phyloP scores from a whole-genome alignment of 768 basidiomycete genomes.

The Hericium erinaceus region DNA sequence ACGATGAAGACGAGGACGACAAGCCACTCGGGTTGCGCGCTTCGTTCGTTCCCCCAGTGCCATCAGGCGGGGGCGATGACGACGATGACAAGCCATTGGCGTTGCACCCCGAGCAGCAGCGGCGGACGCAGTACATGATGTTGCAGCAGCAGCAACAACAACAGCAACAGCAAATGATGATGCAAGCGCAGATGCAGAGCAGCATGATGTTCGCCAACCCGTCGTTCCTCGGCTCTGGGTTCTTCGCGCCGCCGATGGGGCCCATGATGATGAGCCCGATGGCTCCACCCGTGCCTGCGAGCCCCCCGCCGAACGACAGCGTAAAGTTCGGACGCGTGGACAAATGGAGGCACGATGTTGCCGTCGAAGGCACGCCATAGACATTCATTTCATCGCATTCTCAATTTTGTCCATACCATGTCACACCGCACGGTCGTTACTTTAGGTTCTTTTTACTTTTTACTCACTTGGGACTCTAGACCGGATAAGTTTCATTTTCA shows the following conservation, averaged over 20 bases:
- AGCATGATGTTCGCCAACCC: conserved; percentile 64
- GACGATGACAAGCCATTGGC: conserved; percentile 68
- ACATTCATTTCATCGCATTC: background rate
- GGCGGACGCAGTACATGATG: conserved; percentile 48
- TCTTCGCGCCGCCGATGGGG: conserved; percentile 46
- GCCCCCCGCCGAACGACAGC: conserved; percentile 56
- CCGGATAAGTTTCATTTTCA: background rate
- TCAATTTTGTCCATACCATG: conserved; percentile 8
- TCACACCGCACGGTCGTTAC: conserved; percentile 6
- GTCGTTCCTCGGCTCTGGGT: conserved; percentile 61
- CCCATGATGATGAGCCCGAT: conserved; percentile 31
- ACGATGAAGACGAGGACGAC: conserved; percentile 22
- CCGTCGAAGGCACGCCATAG: conserved; percentile 49
- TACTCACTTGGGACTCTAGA: background rate
- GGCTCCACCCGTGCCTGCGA: conserved; percentile 33
- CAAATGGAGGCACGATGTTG: conserved; percentile 73
- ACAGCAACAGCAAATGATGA: conserved; percentile 52
- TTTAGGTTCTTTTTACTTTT: background rate
- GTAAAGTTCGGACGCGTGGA: conserved; percentile 67
- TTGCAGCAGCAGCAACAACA: conserved; percentile 44
- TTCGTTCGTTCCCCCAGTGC: conserved; percentile 27
- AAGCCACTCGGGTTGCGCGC: conserved; percentile 65
- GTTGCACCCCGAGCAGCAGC: conserved; percentile 72
- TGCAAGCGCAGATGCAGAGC: conserved; percentile 48
- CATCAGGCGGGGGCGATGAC: conserved; percentile 19